Evolutionary conservation across 768 basidiomycete species (phyloP), one percentile per base, ranked within the genome.

Genomic region (Boletus tomentosulus): DNA sequence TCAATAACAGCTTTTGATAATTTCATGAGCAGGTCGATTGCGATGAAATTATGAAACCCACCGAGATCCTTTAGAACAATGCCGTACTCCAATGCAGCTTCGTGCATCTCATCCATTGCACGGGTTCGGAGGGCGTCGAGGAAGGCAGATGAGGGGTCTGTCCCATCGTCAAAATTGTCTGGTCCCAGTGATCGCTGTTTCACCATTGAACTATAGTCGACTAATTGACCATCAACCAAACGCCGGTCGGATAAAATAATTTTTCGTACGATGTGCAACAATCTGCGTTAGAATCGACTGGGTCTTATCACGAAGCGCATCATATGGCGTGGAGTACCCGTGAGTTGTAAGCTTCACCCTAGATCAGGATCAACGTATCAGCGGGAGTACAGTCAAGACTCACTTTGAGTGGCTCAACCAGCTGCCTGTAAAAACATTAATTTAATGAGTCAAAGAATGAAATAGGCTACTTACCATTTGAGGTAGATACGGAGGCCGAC

Each of bases 261-360:
- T 56, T 56, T n/a, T 77, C 71, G 72, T 76, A 69, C 87, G 74
- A 66, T 92, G 89, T 6, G 89, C 84, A 19, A 92, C 87, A 33
- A 92, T 90, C 69, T 92, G 90, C 0, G 89, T 92, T 50, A 92
- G 69, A 55, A 92, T 91, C 0, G 87, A 89, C 69, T 92, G 91
- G 0, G 89, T 87, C 74, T 92, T 92, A 70, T 92, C 90, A 45
- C 74, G 66, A 43, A 88, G 76, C 0, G 87, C 86, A 60, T 89
- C 86, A 62, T 87, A 92, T 5, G 91, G 89, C 0, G 89, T 91
- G 54, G 81, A 79, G 66, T 92, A 92, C 22, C 91, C 91, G 65
- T 92, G 91, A 1, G 83, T 86, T 1, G 91, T 84, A 37, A 92
- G 78, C 78, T 86, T 75, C 56, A 81, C 69, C 1, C 25, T 31